Base-by-base conservation (phyloP, 306 rosid genomes). In the Biancaea sappan region DNA sequence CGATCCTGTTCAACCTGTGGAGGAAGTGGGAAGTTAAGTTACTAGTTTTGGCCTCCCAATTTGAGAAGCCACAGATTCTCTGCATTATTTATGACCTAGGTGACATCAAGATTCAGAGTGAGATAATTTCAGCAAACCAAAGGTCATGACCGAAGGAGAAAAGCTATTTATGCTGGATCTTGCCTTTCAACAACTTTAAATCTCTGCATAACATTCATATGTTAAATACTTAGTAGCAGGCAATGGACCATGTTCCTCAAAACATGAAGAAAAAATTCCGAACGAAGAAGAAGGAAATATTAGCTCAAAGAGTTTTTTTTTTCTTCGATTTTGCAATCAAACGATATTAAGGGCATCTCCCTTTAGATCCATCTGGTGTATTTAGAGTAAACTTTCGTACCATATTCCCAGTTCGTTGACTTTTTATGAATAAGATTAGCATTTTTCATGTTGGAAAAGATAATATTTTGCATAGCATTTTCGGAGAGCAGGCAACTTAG, bases 21-120 rank as follows among this genome's bases (percentile, higher is more conserved):
- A 73, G 98, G 98, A 73, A 82, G 79, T 78, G 98, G 98, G 40
- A 87, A 90, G 80, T 72, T 90, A 79, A 84, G 59, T 84, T 73
- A 6, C 67, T 87, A 88, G 83, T 77, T 84, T 76, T 74, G 48
- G 32, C 57, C 15, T 64, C 25, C 73, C 19, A 32, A 25, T 46
- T 54, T 68, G 68, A 62, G 46, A 31, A 35, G 52, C 24, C 52
- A 32, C 35, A 22, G 26, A 51, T 40, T 56, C 61, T 75, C 56
- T 6, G 14, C 65, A 58, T 69, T 28, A 50, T 61, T 62, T 19
- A 12, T 46, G 19, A 34, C 60, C 65, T 69, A 69, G 21, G 41
- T 53, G 51, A 78, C 38, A 40, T 69, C 77, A 80, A 67, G 52
- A 72, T 69, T 74, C 14, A 44, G 70, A 83, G 66, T 38, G 72